phyloP scores from a whole-genome alignment of 2,329 filamentous ascomycete species.

The Lithohypha guttulata region DNA sequence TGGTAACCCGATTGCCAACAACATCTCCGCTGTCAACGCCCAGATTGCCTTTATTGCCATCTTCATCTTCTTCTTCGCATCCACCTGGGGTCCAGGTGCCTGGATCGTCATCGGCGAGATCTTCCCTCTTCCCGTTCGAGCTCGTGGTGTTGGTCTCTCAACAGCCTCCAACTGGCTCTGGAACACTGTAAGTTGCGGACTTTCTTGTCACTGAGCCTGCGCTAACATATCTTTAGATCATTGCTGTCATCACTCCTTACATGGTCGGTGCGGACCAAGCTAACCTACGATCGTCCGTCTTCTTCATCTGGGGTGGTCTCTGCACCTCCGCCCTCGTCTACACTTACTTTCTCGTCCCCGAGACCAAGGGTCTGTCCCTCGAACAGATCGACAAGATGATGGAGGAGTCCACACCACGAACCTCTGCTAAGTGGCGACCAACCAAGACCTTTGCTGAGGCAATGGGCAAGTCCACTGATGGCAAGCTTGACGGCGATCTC shows the following conservation, averaged over 20 bases:
- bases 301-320: constrained; percentile 72
- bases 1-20: constrained; percentile 49
- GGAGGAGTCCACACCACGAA: constrained; percentile 71
- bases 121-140: constrained; percentile 79
- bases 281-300: constrained; percentile 55
- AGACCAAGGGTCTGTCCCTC: constrained; percentile 65
- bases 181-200: constrained; percentile 53
- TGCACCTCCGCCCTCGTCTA: constrained; percentile 61
- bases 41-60: constrained; percentile 84
- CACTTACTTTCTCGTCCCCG: constrained; percentile 62
- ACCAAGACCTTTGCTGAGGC: constrained; percentile 55
- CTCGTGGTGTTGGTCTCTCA: constrained; percentile 74
- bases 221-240: constrained; percentile 29
- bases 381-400: constrained; percentile 82
- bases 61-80: constrained; percentile 88
- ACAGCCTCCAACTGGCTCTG: constrained; percentile 88
- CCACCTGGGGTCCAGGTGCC: constrained; percentile 70
- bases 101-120: constrained; percentile 75
- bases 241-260: constrained; percentile 62
- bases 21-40: constrained; percentile 39
- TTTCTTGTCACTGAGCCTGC: neutral
- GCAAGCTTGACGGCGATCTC: constrained; percentile 21
- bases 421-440: constrained; percentile 65
- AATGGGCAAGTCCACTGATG: constrained; percentile 37
- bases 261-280: constrained; percentile 52